phyloP scores from a whole-genome alignment of 192 early-diverging fungal genomes.

The Linnemannia schmuckeri region DNA sequence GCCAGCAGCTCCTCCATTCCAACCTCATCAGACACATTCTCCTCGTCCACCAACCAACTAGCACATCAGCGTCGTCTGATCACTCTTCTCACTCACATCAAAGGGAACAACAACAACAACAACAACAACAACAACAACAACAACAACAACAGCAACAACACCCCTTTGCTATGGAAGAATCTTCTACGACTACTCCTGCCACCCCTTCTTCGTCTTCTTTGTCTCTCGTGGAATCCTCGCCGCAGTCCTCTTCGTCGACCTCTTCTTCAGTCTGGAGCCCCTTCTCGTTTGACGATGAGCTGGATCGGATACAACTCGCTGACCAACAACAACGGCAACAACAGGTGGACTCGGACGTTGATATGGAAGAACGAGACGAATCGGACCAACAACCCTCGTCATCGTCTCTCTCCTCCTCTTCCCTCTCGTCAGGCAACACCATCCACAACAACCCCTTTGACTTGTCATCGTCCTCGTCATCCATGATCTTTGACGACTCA shows the following conservation, averaged over 20 bases:
- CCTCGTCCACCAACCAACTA: conserved; percentile 19
- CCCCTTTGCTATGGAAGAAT: background rate
- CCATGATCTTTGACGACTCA: background rate
- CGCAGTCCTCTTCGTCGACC: background rate
- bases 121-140: background rate
- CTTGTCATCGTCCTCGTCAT: background rate
- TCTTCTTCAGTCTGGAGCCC: conserved; percentile 31
- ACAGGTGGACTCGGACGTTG: conserved; percentile 23
- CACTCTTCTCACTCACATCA: conserved; percentile 4
- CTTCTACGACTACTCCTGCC: background rate
- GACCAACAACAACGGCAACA: background rate
- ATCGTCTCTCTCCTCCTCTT: background rate
- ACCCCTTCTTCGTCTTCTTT: background rate
- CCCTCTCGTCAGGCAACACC: background rate
- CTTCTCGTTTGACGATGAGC: conserved; percentile 37
- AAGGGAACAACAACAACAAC: background rate
- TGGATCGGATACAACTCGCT: conserved; percentile 28
- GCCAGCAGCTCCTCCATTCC: conserved; percentile 44
- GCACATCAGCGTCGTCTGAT: background rate
- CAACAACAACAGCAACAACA: background rate
- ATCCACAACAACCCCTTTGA: background rate
- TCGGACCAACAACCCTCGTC: conserved; percentile 3
- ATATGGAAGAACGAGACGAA: conserved; percentile 25
- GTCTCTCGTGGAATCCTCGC: conserved; percentile 5
- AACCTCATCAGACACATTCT: conserved; percentile 53